A percentile compares a stretch with the other conserved stretches of the same genome.
phyloP scores from a whole-genome alignment of 257 asterid species.

The Sherardia arvensis region DNA sequence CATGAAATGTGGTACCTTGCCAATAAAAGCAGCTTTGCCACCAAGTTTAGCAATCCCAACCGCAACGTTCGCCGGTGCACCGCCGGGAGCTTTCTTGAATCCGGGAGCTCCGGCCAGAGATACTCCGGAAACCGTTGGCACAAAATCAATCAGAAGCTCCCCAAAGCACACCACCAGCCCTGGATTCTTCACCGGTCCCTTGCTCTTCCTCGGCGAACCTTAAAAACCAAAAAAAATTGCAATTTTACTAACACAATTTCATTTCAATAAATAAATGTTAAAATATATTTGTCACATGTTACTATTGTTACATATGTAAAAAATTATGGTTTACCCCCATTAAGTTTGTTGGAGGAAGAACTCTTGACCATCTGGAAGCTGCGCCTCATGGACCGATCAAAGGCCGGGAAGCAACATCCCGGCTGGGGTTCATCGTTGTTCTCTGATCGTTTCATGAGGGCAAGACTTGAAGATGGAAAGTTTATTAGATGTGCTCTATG shows the following conservation, averaged over 20 bases:
- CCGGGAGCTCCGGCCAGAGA: constrained; percentile 28
- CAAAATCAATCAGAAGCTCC: constrained; percentile 23
- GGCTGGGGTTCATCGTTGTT: background rate
- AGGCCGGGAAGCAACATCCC: constrained; percentile 22
- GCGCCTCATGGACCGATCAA: constrained; percentile 26
- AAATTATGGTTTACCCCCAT: too few relatives aligned
- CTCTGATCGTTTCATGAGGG: constrained; percentile 22
- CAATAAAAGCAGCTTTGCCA: constrained; percentile 21
- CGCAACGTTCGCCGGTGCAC: constrained; percentile 26
- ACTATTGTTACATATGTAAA: too few relatives aligned
- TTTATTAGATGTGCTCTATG: too few relatives aligned
- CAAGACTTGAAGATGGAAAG: constrained; percentile 3
- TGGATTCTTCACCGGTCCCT: background rate
- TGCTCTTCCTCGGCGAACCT: constrained; percentile 7
- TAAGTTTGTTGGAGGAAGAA: constrained; percentile 8
- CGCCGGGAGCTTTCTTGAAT: constrained; percentile 27
- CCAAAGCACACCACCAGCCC: constrained; percentile 23
- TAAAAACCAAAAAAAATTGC: background rate
- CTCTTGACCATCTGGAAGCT: constrained; percentile 17
- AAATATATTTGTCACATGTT: too few relatives aligned
- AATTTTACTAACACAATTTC: background rate
- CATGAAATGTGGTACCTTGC: constrained; percentile 13
- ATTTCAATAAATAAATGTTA: too few relatives aligned
- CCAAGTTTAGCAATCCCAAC: constrained; percentile 21
- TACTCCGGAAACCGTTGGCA: constrained; percentile 16